A percentile compares a stretch with the other conserved stretches of the same genome.
phyloP scores from a whole-genome alignment of 192 early-diverging fungal species.

The Coemansia sp. region DNA sequence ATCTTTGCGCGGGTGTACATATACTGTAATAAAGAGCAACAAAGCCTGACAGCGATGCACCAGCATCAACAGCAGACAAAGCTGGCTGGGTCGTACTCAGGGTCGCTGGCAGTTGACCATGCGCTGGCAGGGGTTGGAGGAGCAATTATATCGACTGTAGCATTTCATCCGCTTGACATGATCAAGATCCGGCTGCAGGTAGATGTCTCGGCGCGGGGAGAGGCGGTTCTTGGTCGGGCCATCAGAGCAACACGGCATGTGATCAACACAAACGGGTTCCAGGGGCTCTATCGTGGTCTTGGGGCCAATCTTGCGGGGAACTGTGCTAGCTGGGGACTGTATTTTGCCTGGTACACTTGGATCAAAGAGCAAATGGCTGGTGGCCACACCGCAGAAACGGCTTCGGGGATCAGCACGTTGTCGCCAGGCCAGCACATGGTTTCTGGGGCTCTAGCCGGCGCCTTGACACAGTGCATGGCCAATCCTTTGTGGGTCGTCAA shows the following conservation, averaged over 20 bases:
- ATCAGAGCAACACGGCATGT: conserved; percentile 63
- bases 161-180: conserved; percentile 91
- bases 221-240: conserved; percentile 66
- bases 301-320: conserved; percentile 88
- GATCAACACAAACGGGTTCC: conserved; percentile 58
- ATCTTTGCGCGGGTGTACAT: too few species aligned
- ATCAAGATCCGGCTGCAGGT: conserved; percentile 90
- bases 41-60: conserved; percentile 17
- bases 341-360: conserved; percentile 85
- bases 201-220: conserved; percentile 56
- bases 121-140: conserved; percentile 87
- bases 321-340: conserved; percentile 93
- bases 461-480: conserved; percentile 67
- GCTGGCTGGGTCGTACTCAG: conserved; percentile 41
- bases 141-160: conserved; percentile 75
- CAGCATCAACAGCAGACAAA: conserved; percentile 16
- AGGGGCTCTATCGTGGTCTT: conserved; percentile 89
- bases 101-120: conserved; percentile 67
- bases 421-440: conserved; percentile 76
- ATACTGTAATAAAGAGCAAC: too few species aligned
- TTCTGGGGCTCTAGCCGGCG: conserved; percentile 78
- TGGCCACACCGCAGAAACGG: conserved; percentile 44
- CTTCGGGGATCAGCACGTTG: conserved; percentile 55
- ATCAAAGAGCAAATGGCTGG: conserved; percentile 48
- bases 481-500: conserved; percentile 88